phyloP scores from a whole-genome alignment of 2,329 filamentous ascomycete genomes.

The Neobulgaria alba region DNA sequence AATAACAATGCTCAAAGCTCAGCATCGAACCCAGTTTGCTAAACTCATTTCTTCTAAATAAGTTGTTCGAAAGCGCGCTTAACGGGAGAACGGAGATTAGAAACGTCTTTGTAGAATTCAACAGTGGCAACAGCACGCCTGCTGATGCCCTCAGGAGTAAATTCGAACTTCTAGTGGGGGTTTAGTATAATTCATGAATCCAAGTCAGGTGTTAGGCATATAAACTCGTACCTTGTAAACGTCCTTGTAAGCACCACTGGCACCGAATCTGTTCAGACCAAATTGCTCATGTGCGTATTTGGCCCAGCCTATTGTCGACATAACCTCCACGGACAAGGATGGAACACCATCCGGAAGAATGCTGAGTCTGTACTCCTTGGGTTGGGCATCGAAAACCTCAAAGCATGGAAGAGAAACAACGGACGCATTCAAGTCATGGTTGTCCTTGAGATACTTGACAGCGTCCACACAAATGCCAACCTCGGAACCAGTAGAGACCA shows the following conservation, averaged over 20 bases:
- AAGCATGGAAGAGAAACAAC: slow-evolving; percentile 95
- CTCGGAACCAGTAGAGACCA: slow-evolving; percentile 94
- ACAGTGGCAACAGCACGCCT: slow-evolving; percentile 90
- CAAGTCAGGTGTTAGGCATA: not conserved
- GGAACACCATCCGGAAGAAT: slow-evolving; percentile 93
- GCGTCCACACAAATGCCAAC: slow-evolving; percentile 90
- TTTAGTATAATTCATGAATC: slow-evolving; percentile 30
- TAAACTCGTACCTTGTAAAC: slow-evolving; percentile 69
- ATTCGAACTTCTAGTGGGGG: slow-evolving; percentile 82
- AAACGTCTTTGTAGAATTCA: slow-evolving; percentile 92
- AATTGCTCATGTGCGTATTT: slow-evolving; percentile 99
- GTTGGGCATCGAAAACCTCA: slow-evolving; percentile 90
- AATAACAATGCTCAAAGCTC: not conserved
- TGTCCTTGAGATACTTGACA: slow-evolving; percentile 81
- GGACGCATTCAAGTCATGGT: slow-evolving; percentile 79
- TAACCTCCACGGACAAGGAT: slow-evolving; percentile 87
- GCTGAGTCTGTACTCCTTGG: slow-evolving; percentile 89
- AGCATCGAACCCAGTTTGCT: not conserved
- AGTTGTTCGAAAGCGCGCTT: slow-evolving; percentile 98
- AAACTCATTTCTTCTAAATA: slow-evolving; percentile 50
- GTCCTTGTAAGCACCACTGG: slow-evolving; percentile 93
- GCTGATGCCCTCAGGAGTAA: slow-evolving; percentile 91
- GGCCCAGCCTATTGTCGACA: slow-evolving; percentile 97
- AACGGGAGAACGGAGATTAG: slow-evolving; percentile 86
- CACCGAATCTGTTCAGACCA: slow-evolving; percentile 97